A percentile compares a stretch with the other conserved stretches of the same genome.
phyloP scores from a whole-genome alignment of 83 land plant species.

The Thuja plicata region DNA sequence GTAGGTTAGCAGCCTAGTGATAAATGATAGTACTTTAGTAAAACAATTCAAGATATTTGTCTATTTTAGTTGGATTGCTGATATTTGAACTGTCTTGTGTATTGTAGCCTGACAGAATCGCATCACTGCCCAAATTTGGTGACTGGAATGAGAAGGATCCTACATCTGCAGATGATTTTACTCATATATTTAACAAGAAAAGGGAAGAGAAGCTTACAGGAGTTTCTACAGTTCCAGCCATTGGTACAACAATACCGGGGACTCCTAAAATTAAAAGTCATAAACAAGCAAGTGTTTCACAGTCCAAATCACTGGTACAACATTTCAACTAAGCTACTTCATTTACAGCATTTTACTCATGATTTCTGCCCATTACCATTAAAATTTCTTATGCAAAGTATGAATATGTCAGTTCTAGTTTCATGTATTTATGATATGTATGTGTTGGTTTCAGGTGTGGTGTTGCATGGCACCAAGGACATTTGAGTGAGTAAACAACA shows the following conservation, averaged over 20 bases:
- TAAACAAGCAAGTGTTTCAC: conserved; percentile 6
- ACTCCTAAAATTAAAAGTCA: conserved; percentile 11
- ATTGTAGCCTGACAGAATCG: conserved; percentile 33
- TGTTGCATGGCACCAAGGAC: conserved; percentile 14
- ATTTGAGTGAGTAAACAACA: not conserved
- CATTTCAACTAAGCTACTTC: not conserved
- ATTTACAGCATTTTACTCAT: not conserved
- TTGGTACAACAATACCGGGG: conserved; percentile 10
- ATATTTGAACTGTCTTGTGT: not conserved
- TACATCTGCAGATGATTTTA: conserved; percentile 72
- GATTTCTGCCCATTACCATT: not conserved
- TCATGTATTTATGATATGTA: not conserved
- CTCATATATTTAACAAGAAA: conserved; percentile 56
- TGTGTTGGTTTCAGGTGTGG: conserved; percentile 1
- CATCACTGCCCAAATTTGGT: conserved; percentile 70
- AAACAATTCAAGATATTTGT: not conserved
- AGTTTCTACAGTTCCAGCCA: conserved; percentile 22
- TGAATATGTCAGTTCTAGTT: not conserved
- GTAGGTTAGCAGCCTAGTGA: not conserved
- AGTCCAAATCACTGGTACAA: not conserved
- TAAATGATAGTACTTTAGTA: not conserved
- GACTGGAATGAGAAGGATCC: conserved; percentile 73
- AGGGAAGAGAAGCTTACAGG: conserved; percentile 58
- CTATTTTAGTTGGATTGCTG: not conserved
- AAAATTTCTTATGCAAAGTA: not conserved